Evolutionary conservation across 768 basidiomycete species (phyloP).

Genomic region (Suillus hirtellus): DNA sequence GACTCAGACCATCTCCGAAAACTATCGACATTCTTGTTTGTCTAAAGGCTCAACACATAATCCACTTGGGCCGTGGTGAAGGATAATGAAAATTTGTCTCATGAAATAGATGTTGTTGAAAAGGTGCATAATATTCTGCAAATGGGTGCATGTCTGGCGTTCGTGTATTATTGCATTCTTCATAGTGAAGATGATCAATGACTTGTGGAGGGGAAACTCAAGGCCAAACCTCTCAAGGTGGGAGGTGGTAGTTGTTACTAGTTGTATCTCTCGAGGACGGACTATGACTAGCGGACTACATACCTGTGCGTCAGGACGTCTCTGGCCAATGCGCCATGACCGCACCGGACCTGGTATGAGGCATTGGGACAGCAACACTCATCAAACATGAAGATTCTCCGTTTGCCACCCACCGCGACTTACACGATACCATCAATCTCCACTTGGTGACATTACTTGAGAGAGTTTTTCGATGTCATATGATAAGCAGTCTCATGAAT

Average conservation of each 20-base stretch:
- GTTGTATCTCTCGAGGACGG: not conserved
- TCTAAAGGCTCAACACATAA: slow-evolving; percentile 37
- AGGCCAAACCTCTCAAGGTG: not conserved
- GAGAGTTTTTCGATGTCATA: no score
- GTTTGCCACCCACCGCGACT: no score
- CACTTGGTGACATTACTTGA: no score
- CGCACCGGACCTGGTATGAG: slow-evolving; percentile 23
- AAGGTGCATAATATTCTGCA: slow-evolving; percentile 44
- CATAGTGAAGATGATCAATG: slow-evolving; percentile 46
- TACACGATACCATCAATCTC: no score
- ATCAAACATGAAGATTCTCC: no score
- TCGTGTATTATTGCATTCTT: slow-evolving; percentile 9
- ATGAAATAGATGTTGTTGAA: slow-evolving; percentile 45
- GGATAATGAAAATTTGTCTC: slow-evolving; percentile 33
- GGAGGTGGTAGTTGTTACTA: not conserved
- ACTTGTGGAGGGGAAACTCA: slow-evolving; percentile 23
- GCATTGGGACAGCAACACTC: slow-evolving; percentile 31
- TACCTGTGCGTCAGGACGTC: no score
- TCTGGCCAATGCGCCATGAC: not conserved
- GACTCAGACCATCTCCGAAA: slow-evolving; percentile 38
- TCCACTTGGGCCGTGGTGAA: slow-evolving; percentile 33
- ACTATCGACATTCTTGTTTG: slow-evolving; percentile 52
- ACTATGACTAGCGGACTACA: not conserved
- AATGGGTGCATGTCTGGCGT: not conserved
- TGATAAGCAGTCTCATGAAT: slow-evolving; percentile 35